phyloP scores from a whole-genome alignment of 345 rosid species.

The Eucalyptus pumila region DNA sequence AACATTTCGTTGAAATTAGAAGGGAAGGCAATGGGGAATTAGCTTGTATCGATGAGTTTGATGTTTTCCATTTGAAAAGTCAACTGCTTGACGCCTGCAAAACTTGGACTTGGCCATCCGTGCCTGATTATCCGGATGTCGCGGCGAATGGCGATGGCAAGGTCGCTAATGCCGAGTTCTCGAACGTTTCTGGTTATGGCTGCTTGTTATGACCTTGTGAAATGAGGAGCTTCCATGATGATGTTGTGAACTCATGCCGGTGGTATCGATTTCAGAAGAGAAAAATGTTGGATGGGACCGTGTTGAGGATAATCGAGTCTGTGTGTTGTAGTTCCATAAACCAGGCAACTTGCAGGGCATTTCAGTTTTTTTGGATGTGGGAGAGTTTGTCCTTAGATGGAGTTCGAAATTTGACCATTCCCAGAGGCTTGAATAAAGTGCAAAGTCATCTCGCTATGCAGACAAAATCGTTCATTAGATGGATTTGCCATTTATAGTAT shows the following conservation, averaged over 20 bases:
- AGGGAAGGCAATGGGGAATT: background rate
- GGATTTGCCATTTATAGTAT: background rate
- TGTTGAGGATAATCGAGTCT: background rate
- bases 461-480: background rate
- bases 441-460: background rate
- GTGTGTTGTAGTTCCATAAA: background rate
- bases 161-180: background rate
- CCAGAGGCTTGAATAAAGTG: background rate
- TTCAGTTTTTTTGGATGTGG: background rate
- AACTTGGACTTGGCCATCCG: background rate
- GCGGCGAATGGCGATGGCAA: background rate
- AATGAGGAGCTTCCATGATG: background rate
- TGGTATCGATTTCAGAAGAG: background rate
- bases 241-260: background rate
- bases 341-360: background rate
- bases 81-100: background rate
- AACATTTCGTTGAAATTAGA: background rate
- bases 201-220: background rate
- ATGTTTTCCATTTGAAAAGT: background rate
- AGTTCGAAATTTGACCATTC: background rate
- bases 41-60: background rate
- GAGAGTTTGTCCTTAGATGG: background rate
- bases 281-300: background rate
- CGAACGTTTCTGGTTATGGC: background rate
- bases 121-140: background rate